Base-by-base conservation (phyloP, 495 filamentous ascomycete species). In the Cetradonia linearis region DNA sequence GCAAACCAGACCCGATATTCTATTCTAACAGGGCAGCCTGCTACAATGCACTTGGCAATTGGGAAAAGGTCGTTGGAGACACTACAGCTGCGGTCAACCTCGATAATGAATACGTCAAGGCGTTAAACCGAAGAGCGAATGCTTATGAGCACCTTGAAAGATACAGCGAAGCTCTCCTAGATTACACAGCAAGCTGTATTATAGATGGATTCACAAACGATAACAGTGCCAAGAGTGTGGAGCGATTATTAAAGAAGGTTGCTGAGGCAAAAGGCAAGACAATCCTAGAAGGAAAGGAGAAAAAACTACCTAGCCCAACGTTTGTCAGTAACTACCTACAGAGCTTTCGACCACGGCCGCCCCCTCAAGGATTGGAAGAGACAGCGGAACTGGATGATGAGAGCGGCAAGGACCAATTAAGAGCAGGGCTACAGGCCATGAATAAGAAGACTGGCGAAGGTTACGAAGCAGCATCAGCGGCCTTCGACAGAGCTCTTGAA, bases 291-390 rank as follows among this genome's bases (percentile, higher is more conserved):
- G 76, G 76, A 54, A 89, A 89, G 70, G 84, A 83, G 67, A 86
- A 86, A 74, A 90, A 86, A 73, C 78, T 99, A 10, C 93, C 94
- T 2, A 95, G 90, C 70, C 83, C 92, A 3, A 96, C 91, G 4
- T 97, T 97, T 62, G 91, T 97, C 52, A 90, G 88, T 64, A 99
- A 99, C 77, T 99, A 97, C 73, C 85, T 99, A 18, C 93, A 96
- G 72, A 97, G 93, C 73, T 99, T 97, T 85, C 85, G 93, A 55
- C 73, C 83, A 49, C 85, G 84, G 71, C 75, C 84, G 37, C 83
- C 88, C 13, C 93, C 93, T 13, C 79, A 78, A 60, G 94, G 91
- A 25, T 75, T 99, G 57, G 91, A 92, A 59, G 88, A 94, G 58
- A 76, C 80, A 2, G 84, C 76, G 14, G 87, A 93, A 48, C 67